phyloP scores from a whole-genome alignment of 2,329 filamentous ascomycete genomes.

The Nectriaceae sp. region DNA sequence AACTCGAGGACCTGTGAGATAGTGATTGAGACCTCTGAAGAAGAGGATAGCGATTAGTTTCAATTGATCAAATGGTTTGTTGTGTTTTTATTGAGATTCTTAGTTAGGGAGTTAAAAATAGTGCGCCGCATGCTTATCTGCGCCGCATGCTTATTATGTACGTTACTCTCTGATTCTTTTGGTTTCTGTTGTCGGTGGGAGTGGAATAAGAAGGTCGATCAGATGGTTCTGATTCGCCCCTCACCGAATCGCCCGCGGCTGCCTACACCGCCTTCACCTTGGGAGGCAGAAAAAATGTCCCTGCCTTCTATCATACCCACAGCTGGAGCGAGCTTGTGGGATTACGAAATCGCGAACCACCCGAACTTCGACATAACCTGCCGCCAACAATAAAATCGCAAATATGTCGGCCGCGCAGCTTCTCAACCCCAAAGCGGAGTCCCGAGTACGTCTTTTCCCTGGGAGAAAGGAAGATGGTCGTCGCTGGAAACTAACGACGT shows the following conservation, averaged over 20 bases:
- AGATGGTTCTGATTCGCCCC: slow-evolving; percentile 11
- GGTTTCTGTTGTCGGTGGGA: no score
- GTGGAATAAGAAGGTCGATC: slow-evolving; percentile 5
- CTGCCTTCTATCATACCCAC: slow-evolving; percentile 32
- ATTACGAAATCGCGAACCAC: slow-evolving; percentile 32
- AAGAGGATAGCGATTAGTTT: no score
- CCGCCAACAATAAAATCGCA: slow-evolving; percentile 18
- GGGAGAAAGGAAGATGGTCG: slow-evolving; percentile 19
- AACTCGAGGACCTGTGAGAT: no score
- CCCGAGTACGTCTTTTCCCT: slow-evolving; percentile 66
- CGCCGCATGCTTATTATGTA: no score
- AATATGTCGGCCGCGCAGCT: slow-evolving; percentile 96
- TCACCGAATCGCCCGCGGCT: slow-evolving; percentile 20
- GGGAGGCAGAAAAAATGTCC: slow-evolving; percentile 38
- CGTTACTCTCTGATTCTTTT: no score
- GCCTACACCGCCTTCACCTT: slow-evolving; percentile 34
- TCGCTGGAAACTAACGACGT: slow-evolving; percentile 26
- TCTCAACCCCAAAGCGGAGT: slow-evolving; percentile 98
- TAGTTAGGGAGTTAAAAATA: no score
- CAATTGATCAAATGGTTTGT: no score
- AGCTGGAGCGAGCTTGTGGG: slow-evolving; percentile 32
- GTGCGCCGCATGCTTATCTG: no score
- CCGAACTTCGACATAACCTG: slow-evolving; percentile 25
- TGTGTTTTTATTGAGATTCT: no score
- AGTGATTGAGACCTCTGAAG: no score